Evolutionary conservation across 805 yeast species (phyloP).

Genomic region (Saccharomycopsis javanensis): DNA sequence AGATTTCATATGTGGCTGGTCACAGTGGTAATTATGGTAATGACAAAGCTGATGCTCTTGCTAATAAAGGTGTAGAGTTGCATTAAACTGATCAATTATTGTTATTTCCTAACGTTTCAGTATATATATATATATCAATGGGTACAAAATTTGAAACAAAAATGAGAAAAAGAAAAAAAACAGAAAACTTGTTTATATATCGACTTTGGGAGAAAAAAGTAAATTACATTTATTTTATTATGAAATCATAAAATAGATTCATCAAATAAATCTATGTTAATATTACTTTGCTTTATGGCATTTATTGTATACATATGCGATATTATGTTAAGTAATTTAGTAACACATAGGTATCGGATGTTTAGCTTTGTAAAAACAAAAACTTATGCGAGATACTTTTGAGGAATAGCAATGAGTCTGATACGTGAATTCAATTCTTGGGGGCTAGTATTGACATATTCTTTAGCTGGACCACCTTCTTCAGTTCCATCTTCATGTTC

Average conservation of each 20-base stretch:
- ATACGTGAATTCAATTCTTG: constrained; percentile 33
- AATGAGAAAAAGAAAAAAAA: no score
- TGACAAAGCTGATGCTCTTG: constrained; percentile 66
- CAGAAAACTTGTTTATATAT: no score
- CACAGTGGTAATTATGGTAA: constrained; percentile 67
- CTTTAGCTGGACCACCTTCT: constrained; percentile 29
- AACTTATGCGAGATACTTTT: constrained; percentile 23
- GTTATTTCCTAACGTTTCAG: background rate
- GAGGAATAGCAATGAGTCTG: constrained; percentile 30
- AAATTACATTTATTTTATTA: no score
- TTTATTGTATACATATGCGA: no score
- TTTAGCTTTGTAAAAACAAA: background rate
- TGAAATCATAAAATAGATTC: no score
- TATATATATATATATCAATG: background rate
- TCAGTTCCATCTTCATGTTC: constrained; percentile 37
- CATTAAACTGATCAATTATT: background rate
- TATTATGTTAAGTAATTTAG: no score
- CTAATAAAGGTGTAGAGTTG: constrained; percentile 49
- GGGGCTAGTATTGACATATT: constrained; percentile 28
- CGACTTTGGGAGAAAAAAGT: no score
- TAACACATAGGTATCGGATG: no score
- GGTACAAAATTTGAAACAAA: no score
- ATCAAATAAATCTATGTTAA: no score
- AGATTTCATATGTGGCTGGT: constrained; percentile 56
- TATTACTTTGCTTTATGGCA: no score